A percentile compares a stretch with the other conserved stretches of the same genome.
These are phyloP conservation scores for Perkinsela sp. DNA, from an alignment of 208 protist genomes.

Conservation along the genomic window DNA sequence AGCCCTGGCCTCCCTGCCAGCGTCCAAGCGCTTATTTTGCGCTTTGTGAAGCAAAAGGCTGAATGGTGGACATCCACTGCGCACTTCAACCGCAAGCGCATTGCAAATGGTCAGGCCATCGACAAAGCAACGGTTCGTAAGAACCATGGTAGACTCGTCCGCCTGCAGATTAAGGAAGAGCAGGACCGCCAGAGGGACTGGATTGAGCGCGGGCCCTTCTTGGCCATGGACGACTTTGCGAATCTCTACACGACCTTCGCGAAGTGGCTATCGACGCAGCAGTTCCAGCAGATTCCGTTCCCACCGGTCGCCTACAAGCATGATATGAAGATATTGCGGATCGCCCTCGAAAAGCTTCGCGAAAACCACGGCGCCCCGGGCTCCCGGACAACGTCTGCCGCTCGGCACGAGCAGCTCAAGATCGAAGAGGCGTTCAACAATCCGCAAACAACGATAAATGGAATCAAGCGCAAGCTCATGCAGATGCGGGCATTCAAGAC, in stretches of 20 bases:
- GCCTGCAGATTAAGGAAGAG: conserved; percentile 98
- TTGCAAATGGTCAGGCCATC: conserved; percentile 89
- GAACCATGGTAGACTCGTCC: conserved; percentile 95
- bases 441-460: conserved; percentile 89
- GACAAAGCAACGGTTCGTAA: conserved; percentile 99
- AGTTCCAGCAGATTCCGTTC: conserved; percentile 98
- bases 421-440: conserved; percentile 99
- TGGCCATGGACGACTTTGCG: conserved; percentile 84
- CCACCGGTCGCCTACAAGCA: conserved; percentile 96
- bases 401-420: conserved; percentile 96
- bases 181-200: conserved; percentile 93
- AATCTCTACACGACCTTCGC: conserved; percentile 97
- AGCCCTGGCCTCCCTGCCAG: conserved; percentile 87
- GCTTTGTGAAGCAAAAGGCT: conserved; percentile 98
- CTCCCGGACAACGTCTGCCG: conserved; percentile 82
- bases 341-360: conserved; percentile 95
- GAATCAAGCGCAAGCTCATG: conserved; percentile 96
- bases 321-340: conserved; percentile 96
- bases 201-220: conserved; percentile 91
- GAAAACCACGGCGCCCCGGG: conserved; percentile 92
- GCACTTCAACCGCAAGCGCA: conserved; percentile 96
- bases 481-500: conserved; percentile 97
- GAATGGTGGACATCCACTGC: conserved; percentile 98
- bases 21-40: conserved; percentile 94
- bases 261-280: conserved; percentile 94